Percentiles rank a stretch among this genome's conserved stretches.
Evolutionary conservation across 495 filamentous ascomycete genomes (phyloP).

Genomic region (Penicillium antarcticum): DNA sequence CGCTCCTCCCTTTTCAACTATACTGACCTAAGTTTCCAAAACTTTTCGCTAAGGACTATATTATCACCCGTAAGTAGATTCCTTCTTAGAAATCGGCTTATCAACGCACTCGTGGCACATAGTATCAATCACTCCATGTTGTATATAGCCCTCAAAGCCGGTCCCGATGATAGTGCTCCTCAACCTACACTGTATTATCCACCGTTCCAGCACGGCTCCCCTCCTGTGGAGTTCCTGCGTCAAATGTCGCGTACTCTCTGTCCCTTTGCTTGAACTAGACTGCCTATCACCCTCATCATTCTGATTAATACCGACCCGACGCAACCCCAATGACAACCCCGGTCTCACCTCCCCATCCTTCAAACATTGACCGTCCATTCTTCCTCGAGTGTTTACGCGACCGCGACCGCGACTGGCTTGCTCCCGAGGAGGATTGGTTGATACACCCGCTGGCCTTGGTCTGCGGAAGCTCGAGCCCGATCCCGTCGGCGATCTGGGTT

Average conservation of each 20-base stretch:
- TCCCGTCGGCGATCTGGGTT: slow-evolving; percentile 19
- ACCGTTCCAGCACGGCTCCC: slow-evolving; percentile 16
- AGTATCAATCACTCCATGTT: no score
- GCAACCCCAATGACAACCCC: slow-evolving; percentile 9
- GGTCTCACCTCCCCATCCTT: slow-evolving; percentile 3
- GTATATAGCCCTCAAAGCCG: background rate
- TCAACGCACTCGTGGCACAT: no score
- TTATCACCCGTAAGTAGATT: no score
- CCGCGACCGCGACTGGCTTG: background rate
- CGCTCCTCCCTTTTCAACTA: no score
- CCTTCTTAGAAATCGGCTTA: no score
- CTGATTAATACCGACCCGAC: background rate
- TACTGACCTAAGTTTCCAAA: no score
- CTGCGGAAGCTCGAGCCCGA: slow-evolving; percentile 16
- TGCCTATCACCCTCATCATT: background rate
- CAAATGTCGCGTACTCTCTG: slow-evolving; percentile 15
- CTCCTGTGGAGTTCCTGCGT: slow-evolving; percentile 5
- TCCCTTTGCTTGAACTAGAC: slow-evolving; percentile 9
- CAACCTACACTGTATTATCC: slow-evolving; percentile 20
- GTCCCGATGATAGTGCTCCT: background rate
- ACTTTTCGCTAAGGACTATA: no score
- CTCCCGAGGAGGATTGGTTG: slow-evolving; percentile 7
- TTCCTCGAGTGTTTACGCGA: background rate
- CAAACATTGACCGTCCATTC: slow-evolving; percentile 3
- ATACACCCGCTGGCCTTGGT: slow-evolving; percentile 12